phyloP scores from a whole-genome alignment of 345 rosid genomes.

The Nephelium lappaceum region DNA sequence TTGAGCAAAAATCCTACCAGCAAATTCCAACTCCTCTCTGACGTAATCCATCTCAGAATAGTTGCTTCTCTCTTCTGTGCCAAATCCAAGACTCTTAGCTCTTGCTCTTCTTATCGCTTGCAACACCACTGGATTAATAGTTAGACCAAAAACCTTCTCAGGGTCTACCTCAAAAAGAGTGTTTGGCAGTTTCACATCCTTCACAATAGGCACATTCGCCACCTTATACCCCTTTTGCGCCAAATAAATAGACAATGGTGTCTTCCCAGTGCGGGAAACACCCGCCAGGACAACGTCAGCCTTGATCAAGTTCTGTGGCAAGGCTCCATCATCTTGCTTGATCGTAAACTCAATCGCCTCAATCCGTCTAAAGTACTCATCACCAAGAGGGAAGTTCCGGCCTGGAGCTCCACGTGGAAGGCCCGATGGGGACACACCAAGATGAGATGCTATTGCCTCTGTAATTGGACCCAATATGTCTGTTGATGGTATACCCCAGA shows the following conservation, averaged over 20 bases:
- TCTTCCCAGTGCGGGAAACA: slow-evolving; percentile 87
- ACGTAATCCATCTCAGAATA: slow-evolving; percentile 82
- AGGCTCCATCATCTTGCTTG: slow-evolving; percentile 86
- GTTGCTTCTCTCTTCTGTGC: slow-evolving; percentile 49
- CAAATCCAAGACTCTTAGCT: slow-evolving; percentile 72
- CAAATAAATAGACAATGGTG: slow-evolving; percentile 76
- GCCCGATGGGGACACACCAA: slow-evolving; percentile 83
- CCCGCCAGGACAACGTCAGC: slow-evolving; percentile 79
- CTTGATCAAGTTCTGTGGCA: slow-evolving; percentile 69
- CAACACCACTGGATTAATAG: slow-evolving; percentile 70
- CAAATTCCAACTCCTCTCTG: slow-evolving; percentile 67
- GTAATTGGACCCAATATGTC: slow-evolving; percentile 91
- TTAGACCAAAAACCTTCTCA: slow-evolving; percentile 71
- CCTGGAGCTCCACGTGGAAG: slow-evolving; percentile 77
- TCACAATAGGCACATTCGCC: slow-evolving; percentile 82
- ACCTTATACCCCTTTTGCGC: slow-evolving; percentile 90
- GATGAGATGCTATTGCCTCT: slow-evolving; percentile 73
- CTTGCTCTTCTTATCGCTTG: slow-evolving; percentile 75
- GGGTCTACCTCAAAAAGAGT: slow-evolving; percentile 66
- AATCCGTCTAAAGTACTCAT: slow-evolving; percentile 69
- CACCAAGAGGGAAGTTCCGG: slow-evolving; percentile 50
- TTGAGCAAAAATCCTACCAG: slow-evolving; percentile 58
- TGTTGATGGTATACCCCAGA: slow-evolving; percentile 70
- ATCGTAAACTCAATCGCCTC: slow-evolving; percentile 90
- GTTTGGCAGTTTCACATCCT: slow-evolving; percentile 67